These are phyloP conservation scores for Picea abies DNA, from an alignment of 83 land plant genomes.

Conservation along the genomic window DNA sequence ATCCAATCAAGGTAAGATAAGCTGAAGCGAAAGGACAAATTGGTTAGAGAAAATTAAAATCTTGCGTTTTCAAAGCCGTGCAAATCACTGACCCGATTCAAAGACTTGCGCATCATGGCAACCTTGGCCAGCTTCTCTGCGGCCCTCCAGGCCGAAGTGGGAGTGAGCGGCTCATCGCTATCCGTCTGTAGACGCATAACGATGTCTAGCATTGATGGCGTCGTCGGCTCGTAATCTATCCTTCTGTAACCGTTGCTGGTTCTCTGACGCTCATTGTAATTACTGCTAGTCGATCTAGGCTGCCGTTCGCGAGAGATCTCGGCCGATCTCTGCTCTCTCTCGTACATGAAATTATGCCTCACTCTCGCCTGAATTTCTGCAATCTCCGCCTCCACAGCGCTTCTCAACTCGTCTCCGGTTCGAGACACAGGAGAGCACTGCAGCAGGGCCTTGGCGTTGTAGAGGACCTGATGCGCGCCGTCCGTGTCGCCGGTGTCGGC, in stretches of 20 bases:
- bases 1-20: no score
- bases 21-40: no score
- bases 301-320: slow-evolving; percentile 1
- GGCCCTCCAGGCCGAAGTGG: slow-evolving; percentile 20
- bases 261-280: no score
- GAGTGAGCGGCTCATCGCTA: slow-evolving; percentile 16
- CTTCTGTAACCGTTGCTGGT: neutral
- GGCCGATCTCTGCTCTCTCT: neutral
- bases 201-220: slow-evolving; percentile 17
- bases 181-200: slow-evolving; percentile 18
- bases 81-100: slow-evolving; percentile 19
- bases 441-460: slow-evolving; percentile 54
- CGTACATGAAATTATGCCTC: neutral
- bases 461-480: slow-evolving; percentile 56
- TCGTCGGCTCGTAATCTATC: neutral
- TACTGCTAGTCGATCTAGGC: no score
- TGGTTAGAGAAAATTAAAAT: slow-evolving; percentile 6
- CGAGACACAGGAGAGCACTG: slow-evolving; percentile 22
- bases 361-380: slow-evolving; percentile 35
- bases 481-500: slow-evolving; percentile 45
- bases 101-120: slow-evolving; percentile 21
- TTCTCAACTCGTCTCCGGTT: slow-evolving; percentile 38
- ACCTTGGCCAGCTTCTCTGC: slow-evolving; percentile 22
- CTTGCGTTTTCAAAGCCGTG: slow-evolving; percentile 24
- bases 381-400: slow-evolving; percentile 57